These are phyloP conservation scores for Penicillium sp. DNA, from an alignment of 2,329 filamentous ascomycete genomes.

Conservation along the genomic window DNA sequence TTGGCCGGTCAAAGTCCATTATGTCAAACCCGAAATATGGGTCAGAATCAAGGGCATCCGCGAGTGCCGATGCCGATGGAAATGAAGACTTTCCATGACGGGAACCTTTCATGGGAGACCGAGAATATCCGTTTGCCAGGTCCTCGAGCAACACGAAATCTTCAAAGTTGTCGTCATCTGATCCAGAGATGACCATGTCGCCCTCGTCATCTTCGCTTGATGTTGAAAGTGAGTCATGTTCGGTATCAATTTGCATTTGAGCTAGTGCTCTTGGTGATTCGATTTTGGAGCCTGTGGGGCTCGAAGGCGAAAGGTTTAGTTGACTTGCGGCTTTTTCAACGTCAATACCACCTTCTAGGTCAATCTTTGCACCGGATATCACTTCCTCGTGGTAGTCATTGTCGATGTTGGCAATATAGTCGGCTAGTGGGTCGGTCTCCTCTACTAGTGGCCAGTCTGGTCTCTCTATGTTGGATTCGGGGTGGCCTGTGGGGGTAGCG, in stretches of 20 bases:
- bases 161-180: constrained; percentile 28
- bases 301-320: neutral
- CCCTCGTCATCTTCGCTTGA: constrained; percentile 18
- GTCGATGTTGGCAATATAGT: constrained; percentile 43
- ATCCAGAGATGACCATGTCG: constrained; percentile 9
- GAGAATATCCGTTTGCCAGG: constrained; percentile 20
- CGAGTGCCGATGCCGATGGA: constrained; percentile 55
- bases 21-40: constrained; percentile 73
- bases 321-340: constrained; percentile 2
- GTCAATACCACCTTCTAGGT: constrained; percentile 8
- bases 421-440: constrained; percentile 44
- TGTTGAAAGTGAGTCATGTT: neutral
- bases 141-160: constrained; percentile 49
- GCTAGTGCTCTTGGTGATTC: constrained; percentile 3
- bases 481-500: neutral
- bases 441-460: constrained; percentile 41
- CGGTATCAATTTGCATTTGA: constrained; percentile 18
- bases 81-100: constrained; percentile 37
- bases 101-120: constrained; percentile 53
- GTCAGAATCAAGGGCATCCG: constrained; percentile 58
- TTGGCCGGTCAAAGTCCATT: constrained; percentile 76
- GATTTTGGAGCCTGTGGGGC: neutral
- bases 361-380: neutral
- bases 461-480: constrained; percentile 5
- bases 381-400: constrained; percentile 26